A percentile compares a stretch with the other conserved stretches of the same genome.
These are phyloP conservation scores for Dinochytrium kinnereticum DNA, from an alignment of 371 early-diverging fungal species.

Conservation along the genomic window DNA sequence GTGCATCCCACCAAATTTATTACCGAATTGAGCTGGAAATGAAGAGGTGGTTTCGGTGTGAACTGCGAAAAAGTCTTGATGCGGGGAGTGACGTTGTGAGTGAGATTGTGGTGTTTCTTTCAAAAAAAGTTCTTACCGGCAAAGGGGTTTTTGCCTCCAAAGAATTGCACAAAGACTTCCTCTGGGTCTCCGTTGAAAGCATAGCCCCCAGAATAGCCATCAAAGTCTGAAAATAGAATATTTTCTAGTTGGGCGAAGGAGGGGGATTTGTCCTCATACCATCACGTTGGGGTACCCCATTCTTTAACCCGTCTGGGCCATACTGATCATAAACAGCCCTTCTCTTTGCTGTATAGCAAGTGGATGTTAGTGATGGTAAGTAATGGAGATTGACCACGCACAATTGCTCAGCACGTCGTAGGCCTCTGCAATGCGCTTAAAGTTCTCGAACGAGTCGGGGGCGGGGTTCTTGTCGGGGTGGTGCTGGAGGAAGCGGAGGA, in stretches of 20 bases:
- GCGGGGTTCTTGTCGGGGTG: slow-evolving; percentile 59
- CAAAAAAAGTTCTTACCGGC: slow-evolving; percentile 34
- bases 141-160: slow-evolving; percentile 63
- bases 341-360: slow-evolving; percentile 47
- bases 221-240: slow-evolving; percentile 39
- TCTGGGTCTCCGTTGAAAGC: slow-evolving; percentile 55
- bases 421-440: slow-evolving; percentile 57
- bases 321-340: slow-evolving; percentile 65
- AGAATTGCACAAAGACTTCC: slow-evolving; percentile 53
- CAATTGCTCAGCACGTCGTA: slow-evolving; percentile 64
- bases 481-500: slow-evolving; percentile 31
- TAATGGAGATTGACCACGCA: not conserved
- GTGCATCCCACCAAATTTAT: slow-evolving; percentile 57
- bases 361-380: not conserved
- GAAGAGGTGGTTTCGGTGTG: slow-evolving; percentile 36
- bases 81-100: not conserved
- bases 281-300: slow-evolving; percentile 54
- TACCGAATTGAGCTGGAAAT: slow-evolving; percentile 47
- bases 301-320: slow-evolving; percentile 53
- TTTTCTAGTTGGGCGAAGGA: not conserved
- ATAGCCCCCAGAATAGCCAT: slow-evolving; percentile 55
- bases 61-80: slow-evolving; percentile 52
- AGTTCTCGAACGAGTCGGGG: slow-evolving; percentile 52
- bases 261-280: slow-evolving; percentile 31
- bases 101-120: not conserved